Evolutionary conservation across 2,329 filamentous ascomycete species (phyloP).

Genomic region (Plenodomus lindquistii): DNA sequence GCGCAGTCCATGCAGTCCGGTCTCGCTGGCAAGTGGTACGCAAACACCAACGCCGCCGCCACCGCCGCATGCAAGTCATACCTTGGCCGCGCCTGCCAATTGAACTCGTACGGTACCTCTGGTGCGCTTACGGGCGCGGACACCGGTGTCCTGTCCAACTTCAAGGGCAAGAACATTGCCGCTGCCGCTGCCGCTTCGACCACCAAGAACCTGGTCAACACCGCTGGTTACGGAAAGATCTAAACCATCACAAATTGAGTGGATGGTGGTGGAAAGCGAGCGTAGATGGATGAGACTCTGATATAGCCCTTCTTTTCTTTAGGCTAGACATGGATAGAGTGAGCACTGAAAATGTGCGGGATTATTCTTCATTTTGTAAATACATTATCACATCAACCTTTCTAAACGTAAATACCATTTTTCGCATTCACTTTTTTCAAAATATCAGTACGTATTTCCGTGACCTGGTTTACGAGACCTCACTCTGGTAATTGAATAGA

Average conservation of each 20-base stretch:
- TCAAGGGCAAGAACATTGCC: slow-evolving; percentile 59
- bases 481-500: no score
- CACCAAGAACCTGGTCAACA: slow-evolving; percentile 23
- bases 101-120: slow-evolving; percentile 49
- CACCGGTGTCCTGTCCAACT: slow-evolving; percentile 55
- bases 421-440: no score
- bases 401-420: no score
- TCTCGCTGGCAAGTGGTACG: slow-evolving; percentile 48
- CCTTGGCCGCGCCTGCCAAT: slow-evolving; percentile 56
- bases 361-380: neutral
- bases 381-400: neutral
- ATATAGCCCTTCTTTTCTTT: neutral
- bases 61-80: slow-evolving; percentile 49
- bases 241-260: slow-evolving; percentile 7
- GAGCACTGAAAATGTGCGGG: no score
- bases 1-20: slow-evolving; percentile 46
- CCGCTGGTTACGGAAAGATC: slow-evolving; percentile 29
- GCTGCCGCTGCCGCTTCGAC: slow-evolving; percentile 36
- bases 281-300: neutral
- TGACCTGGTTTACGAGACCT: no score
- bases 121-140: slow-evolving; percentile 42
- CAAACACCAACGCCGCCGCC: slow-evolving; percentile 35
- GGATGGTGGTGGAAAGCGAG: no score
- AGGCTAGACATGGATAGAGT: no score
- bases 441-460: no score